These are phyloP conservation scores for Sarcodon aspratus DNA, from an alignment of 768 basidiomycete species.

Conservation along the genomic window DNA sequence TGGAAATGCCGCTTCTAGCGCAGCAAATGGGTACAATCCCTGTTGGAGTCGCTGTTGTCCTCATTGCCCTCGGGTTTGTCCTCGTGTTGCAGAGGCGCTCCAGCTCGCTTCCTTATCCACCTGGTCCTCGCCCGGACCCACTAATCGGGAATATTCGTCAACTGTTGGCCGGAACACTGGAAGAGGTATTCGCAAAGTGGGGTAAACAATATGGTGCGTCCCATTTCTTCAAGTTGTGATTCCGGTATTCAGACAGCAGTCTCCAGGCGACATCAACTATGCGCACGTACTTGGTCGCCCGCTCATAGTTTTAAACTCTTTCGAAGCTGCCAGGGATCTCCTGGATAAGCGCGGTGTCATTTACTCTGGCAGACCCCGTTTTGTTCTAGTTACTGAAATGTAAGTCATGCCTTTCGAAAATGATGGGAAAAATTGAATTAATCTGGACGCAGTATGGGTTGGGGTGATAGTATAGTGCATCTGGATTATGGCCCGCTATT, in stretches of 20 bases:
- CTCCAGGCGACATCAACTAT: conserved; percentile 12
- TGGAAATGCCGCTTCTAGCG: too few species aligned
- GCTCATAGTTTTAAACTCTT: conserved; percentile 13
- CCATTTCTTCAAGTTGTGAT: background rate
- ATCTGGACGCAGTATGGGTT: conserved; percentile 10
- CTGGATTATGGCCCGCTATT: conserved; percentile 11
- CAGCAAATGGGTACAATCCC: too few species aligned
- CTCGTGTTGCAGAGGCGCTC: background rate
- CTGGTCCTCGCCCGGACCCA: conserved; percentile 8
- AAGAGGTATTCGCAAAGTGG: conserved; percentile 7
- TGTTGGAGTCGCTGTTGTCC: too few species aligned
- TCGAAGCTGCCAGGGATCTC: conserved; percentile 12
- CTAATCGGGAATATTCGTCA: conserved; percentile 9
- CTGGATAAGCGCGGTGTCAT: conserved; percentile 14
- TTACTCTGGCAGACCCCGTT: conserved; percentile 14
- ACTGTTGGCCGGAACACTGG: conserved; percentile 4
- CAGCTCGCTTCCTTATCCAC: conserved; percentile 2
- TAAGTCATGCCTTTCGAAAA: background rate
- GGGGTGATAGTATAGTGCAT: conserved; percentile 8
- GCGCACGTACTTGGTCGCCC: conserved; percentile 11
- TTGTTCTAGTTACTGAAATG: conserved; percentile 6
- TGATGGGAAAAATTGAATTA: background rate
- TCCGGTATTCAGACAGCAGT: background rate
- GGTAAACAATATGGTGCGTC: conserved; percentile 7
- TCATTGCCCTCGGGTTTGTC: background rate